phyloP scores from a whole-genome alignment of 257 asterid genomes.

The Eucommia ulmoides region DNA sequence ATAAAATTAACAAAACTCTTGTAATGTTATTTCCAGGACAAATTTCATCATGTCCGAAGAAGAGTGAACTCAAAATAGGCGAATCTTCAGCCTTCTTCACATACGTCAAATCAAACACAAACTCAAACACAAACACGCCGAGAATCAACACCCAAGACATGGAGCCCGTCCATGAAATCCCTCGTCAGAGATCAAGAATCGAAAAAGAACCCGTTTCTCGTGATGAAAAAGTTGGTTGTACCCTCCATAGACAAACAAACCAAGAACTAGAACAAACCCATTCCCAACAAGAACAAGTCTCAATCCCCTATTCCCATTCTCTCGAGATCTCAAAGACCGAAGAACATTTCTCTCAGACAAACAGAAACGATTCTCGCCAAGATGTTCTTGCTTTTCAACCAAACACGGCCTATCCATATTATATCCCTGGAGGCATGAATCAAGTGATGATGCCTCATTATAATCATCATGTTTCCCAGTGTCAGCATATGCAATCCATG shows the following conservation, averaged over 20 bases:
- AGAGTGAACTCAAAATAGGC: constrained; percentile 69
- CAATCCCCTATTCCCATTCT: constrained; percentile 31
- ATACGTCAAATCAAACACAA: constrained; percentile 77
- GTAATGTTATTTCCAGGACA: not conserved
- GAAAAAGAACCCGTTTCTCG: constrained; percentile 16
- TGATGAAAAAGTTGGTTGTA: constrained; percentile 20
- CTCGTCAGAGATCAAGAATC: constrained; percentile 16
- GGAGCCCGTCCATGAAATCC: constrained; percentile 18
- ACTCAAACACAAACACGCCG: too few species aligned
- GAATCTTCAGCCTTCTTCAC: constrained; percentile 93
- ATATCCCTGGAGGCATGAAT: constrained; percentile 52
- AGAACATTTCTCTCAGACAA: constrained; percentile 27
- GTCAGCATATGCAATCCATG: constrained; percentile 52
- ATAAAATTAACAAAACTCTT: too few species aligned
- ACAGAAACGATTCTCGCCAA: constrained; percentile 32
- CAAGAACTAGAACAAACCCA: constrained; percentile 20
- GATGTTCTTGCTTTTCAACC: constrained; percentile 31
- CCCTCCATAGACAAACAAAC: constrained; percentile 19
- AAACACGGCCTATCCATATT: constrained; percentile 47
- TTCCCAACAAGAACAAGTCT: constrained; percentile 29
- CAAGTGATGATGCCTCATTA: constrained; percentile 62
- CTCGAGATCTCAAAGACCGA: constrained; percentile 39
- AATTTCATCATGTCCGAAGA: constrained; percentile 35
- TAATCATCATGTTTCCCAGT: constrained; percentile 45
- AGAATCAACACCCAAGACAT: constrained; percentile 28